Evolutionary conservation across 805 yeast genomes (phyloP), one percentile per base, ranked within the genome.

Genomic region (Lachancea dasiensis): DNA sequence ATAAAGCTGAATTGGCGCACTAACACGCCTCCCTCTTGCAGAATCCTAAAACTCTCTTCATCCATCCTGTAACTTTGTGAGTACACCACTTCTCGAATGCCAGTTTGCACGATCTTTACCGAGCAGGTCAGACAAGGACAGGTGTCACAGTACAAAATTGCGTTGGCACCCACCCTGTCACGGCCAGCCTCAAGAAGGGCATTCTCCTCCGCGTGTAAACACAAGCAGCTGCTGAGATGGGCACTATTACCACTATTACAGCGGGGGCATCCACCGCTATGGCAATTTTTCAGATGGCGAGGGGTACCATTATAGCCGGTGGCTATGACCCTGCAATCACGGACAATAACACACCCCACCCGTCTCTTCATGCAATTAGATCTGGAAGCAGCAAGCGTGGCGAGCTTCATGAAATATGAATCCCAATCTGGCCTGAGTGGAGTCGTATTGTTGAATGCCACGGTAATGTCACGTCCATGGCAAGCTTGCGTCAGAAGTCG

Each of bases 261-360:
- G 27, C 98, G 67, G 4, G 75, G 62, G 60, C 99, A 92, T 1
- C 99, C 99, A 16, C 98, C 98, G 50, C 86, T 90, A 53, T 86
- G 89, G 63, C 99, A 92, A 52, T 92, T 92, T 18, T 69, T 67
- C 51, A 86, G 63, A 42, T 87, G 85, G 28, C 95, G 71, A 8
- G 99, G 97, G 0, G 99, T 92, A 2, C 99, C 99, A 53, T 92
- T 92, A 61, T 92, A 92, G 0, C 99, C 99, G 0, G 99, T 92
- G 2, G 97, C 92, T 18, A 92, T 72, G 19, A 92, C 95, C 40
- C 97, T 68, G 26, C 75, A 77, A 32, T 85, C 92, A 37, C 86
- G 72, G 2, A 86, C 96, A 13, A 92, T 75, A 6, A 92, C 97
- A 61, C 97, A 90, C 0, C 99, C 99, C 3, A 92, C 99, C 37